Evolutionary conservation across 2,329 filamentous ascomycete species (phyloP), one percentile per base, ranked within the genome.

Genomic region (Myriosclerotinia scirpicola): DNA sequence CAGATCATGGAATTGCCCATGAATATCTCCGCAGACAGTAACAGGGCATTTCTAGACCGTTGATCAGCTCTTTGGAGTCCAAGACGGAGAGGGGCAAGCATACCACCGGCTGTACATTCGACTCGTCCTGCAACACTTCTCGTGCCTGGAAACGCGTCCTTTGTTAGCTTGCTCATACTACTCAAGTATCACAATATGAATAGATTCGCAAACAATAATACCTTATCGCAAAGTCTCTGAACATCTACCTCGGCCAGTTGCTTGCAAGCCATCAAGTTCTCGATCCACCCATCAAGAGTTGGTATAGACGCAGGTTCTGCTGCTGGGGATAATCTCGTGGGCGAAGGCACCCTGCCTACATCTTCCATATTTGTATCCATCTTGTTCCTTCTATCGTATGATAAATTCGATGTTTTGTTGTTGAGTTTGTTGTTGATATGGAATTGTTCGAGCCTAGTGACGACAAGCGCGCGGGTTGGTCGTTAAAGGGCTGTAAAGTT

Each of bases 301-400:
- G 91, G 88, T 82, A 97, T 95, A 73, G 93, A 92, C 69, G 93
- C 89, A 66, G 94, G 91, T 82, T 98, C 95, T 76, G 87, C 85
- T 66, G 87, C 83, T 61, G 92, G 87, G 68, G 90, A 87, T 74
- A 97, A 81, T 77, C 90, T 90, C 78, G 91, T 86, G 72, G 87
- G 85, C 78, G 90, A 88, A 72, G 93, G 91, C 76, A 90, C 88
- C 81, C 93, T 91, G 77, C 90, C 91, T 75, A 96, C 93, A 79
- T 99, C 95, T 83, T 97, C 94, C 95, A 99, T 99, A 81, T 96
- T 97, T 77, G 93, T 96, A 81, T 99, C 94, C 93, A 97, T 97
- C 63, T 64, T 73, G 67, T 56, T 48, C 67, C 65, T 61, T 64
- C 54, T 60, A 26, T n/a, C 36, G 53, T 65, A 50, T 65, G 62